These are phyloP conservation scores for Lathyrus oleraceus DNA, from an alignment of 306 rosid genomes.

Conservation along the genomic window DNA sequence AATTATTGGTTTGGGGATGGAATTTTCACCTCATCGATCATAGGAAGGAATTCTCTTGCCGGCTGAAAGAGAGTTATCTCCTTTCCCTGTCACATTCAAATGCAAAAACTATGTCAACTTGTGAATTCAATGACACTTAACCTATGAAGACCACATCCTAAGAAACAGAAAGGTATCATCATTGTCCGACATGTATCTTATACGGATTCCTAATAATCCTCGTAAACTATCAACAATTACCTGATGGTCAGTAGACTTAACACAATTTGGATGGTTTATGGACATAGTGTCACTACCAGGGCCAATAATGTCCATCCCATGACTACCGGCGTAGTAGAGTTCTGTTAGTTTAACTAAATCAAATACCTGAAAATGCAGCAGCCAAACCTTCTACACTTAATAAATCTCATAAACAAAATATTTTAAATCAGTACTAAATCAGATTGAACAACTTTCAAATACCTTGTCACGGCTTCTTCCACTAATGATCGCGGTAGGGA, in stretches of 20 bases:
- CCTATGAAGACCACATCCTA: neutral
- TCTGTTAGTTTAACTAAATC: constrained; percentile 87
- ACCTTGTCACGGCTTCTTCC: constrained; percentile 96
- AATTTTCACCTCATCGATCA: constrained; percentile 73
- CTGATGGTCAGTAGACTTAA: constrained; percentile 55
- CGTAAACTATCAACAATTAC: constrained; percentile 30
- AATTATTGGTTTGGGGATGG: neutral
- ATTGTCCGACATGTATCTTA: neutral
- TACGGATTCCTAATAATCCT: neutral
- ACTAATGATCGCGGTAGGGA: constrained; percentile 87
- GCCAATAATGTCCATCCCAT: constrained; percentile 94
- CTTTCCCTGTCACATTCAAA: constrained; percentile 57
- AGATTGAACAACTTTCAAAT: neutral
- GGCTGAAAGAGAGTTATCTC: constrained; percentile 88
- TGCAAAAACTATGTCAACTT: neutral
- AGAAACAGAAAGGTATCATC: neutral
- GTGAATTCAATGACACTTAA: neutral
- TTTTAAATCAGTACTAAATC: neutral
- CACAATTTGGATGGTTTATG: constrained; percentile 52
- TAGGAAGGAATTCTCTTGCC: constrained; percentile 75
- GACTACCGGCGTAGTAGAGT: constrained; percentile 97
- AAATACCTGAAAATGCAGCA: constrained; percentile 57
- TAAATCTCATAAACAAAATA: neutral
- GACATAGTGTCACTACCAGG: constrained; percentile 49
- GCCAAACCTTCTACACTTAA: constrained; percentile 18